Conservation (phyloP, 2,329 filamentous ascomycete species). For the Cadophora malorum region DNA sequence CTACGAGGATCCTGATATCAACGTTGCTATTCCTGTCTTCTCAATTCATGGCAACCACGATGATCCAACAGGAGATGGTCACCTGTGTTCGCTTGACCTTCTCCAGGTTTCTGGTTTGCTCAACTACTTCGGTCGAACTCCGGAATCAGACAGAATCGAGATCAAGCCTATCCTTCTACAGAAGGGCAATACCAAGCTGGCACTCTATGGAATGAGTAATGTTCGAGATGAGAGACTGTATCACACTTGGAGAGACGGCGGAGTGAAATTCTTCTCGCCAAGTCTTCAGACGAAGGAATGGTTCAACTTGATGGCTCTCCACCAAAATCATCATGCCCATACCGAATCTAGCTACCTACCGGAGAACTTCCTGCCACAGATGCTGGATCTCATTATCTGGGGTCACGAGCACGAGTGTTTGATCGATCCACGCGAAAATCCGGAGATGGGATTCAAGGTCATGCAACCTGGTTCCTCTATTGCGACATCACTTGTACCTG, state of each 20-base stretch:
- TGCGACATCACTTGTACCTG: conserved; percentile 87
- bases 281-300: conserved; percentile 82
- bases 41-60: conserved; percentile 99
- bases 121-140: conserved; percentile 94
- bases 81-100: conserved; percentile 88
- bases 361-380: conserved; percentile 89
- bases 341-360: conserved; percentile 93
- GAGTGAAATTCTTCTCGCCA: conserved; percentile 92
- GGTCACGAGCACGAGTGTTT: conserved; percentile 97
- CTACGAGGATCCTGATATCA: conserved; percentile 97
- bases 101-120: conserved; percentile 89
- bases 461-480: conserved; percentile 98
- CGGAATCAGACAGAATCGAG: conserved; percentile 91
- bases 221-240: conserved; percentile 95
- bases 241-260: conserved; percentile 88
- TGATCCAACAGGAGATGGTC: conserved; percentile 94
- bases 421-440: conserved; percentile 83
- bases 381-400: conserved; percentile 92
- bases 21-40: conserved; percentile 95
- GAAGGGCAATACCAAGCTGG: conserved; percentile 91
- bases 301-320: conserved; percentile 95
- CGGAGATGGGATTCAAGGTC: conserved; percentile 89
- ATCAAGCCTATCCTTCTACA: conserved; percentile 92
- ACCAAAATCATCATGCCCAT: conserved; percentile 94
- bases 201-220: conserved; percentile 93